Base-by-base conservation (phyloP, 108 stramenopile genomes). In the Phaeodactylum tricornutum region DNA sequence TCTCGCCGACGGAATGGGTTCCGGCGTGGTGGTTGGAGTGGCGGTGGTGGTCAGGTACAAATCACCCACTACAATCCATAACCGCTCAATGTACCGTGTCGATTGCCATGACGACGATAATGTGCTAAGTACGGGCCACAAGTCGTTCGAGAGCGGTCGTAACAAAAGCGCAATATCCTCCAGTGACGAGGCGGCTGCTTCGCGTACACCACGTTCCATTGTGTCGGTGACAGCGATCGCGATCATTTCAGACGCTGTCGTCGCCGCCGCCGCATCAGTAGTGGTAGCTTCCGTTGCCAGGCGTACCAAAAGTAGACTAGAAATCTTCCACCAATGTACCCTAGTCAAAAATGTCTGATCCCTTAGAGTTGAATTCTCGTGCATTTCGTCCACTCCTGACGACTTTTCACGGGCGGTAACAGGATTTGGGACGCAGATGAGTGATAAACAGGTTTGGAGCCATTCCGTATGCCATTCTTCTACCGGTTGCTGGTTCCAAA, bases 91-190 rank as follows among this genome's bases (percentile, higher is more conserved):
- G 12, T 44, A 6, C 26, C n/a, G 6, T 24, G 7, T 8, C 24
- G 27, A 25, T 46, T n/a, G 17, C 4, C 31, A 11, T 37, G 47
- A 39, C 12, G 38, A 41, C 22, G 2, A 26, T 46, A 37, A 23
- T 20, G 56, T 3, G 28, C 48, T 34, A 12, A 63, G 15, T 3
- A 19, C 1, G 22, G 33, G 58, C 54, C 42, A 63, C 16, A 55
- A 43, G 0, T 49, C 39, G 23, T 48, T 35, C 14, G 43, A 36
- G 8, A 45, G 34, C 4, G 45, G 52, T 5, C 30, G 44, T 26
- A 44, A 52, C 9, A 43, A 26, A 9, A n/a, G 36, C 4, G 16
- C 35, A 34, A 15, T 43, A 2, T 12, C 3, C 29, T 17, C 2
- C 25, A 43, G 29, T 8, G 47, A 30, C 8, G 50, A 43, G 9